phyloP scores from a whole-genome alignment of 2,329 filamentous ascomycete genomes.

The Alternaria metachromatica region DNA sequence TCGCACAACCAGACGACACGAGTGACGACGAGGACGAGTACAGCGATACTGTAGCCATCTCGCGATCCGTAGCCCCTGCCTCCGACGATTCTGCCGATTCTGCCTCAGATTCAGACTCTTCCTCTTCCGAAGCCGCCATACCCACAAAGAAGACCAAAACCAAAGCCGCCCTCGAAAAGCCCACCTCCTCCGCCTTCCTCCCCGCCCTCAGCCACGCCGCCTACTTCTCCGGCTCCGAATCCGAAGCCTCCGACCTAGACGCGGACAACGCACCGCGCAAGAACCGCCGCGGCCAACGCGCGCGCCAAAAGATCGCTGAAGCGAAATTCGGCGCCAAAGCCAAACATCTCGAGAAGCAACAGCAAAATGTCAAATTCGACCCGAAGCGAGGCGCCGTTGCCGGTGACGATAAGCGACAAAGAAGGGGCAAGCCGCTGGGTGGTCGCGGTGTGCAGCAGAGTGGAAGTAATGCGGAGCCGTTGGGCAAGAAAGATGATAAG shows the following conservation, averaged over 20 bases:
- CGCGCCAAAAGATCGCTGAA: conserved; percentile 80
- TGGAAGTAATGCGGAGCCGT: conserved; percentile 41
- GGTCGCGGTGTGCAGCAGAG: conserved; percentile 35
- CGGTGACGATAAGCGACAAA: conserved; percentile 39
- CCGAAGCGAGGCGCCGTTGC: conserved; percentile 64
- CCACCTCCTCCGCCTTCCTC: conserved; percentile 66
- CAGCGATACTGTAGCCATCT: not conserved
- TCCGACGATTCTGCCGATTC: conserved; percentile 23
- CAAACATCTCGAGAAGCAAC: conserved; percentile 65
- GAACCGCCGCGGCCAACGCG: conserved; percentile 77
- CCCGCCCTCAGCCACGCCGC: conserved; percentile 77
- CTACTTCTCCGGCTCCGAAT: conserved; percentile 80
- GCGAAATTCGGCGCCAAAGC: conserved; percentile 78
- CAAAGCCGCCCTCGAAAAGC: conserved; percentile 17
- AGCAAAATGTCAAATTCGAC: conserved; percentile 64
- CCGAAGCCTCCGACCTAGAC: conserved; percentile 67
- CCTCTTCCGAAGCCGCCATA: conserved; percentile 8
- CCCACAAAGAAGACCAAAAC: conserved; percentile 25
- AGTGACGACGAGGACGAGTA: conserved; percentile 1
- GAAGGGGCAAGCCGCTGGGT: conserved; percentile 20
- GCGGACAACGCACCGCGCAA: conserved; percentile 65
- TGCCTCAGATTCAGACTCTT: conserved; percentile 20
- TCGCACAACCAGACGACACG: conserved; percentile 8
- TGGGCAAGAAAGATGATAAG: conserved; percentile 19
- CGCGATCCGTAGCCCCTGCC: conserved; percentile 16